phyloP scores from a whole-genome alignment of 1,284 basidiomycete species.

The Ceratobasidium sp. region DNA sequence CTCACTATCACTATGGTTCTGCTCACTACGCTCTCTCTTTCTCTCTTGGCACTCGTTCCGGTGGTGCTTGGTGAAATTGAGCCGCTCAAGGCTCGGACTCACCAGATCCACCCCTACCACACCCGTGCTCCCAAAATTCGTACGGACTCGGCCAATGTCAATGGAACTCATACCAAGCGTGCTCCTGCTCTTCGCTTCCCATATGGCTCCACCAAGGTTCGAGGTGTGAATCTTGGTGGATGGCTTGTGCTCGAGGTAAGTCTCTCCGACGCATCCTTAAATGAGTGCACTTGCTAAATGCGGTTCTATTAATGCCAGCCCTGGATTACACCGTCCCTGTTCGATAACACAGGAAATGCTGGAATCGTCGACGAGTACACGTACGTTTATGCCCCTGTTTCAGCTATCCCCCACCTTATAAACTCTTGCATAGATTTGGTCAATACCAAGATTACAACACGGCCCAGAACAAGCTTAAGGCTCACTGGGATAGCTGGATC shows the following conservation, averaged over 20 bases:
- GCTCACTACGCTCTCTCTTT: conserved; percentile 20
- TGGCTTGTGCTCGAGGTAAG: conserved; percentile 71
- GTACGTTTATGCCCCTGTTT: conserved; percentile 61
- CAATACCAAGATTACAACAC: conserved; percentile 58
- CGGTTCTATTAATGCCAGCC: conserved; percentile 62
- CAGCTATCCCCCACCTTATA: background rate
- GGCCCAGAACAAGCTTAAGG: conserved; percentile 66
- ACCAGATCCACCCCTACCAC: background rate
- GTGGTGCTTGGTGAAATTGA: conserved; percentile 23
- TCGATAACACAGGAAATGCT: conserved; percentile 63
- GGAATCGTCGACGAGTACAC: conserved; percentile 87
- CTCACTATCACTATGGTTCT: conserved; percentile 9
- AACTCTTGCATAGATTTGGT: conserved; percentile 61
- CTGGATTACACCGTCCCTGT: conserved; percentile 90
- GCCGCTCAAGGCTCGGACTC: background rate
- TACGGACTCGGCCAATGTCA: background rate
- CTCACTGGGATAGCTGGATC: conserved; percentile 87
- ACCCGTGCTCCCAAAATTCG: conserved; percentile 28
- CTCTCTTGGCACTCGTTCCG: conserved; percentile 18
- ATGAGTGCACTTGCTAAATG: too few relatives aligned
- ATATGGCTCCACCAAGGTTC: conserved; percentile 47
- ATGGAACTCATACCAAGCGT: conserved; percentile 27
- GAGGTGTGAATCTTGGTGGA: conserved; percentile 76
- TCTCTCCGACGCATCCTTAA: background rate
- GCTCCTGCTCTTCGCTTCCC: conserved; percentile 45